Base-by-base conservation (phyloP, 768 basidiomycete genomes). In the Termitomyces sp. region DNA sequence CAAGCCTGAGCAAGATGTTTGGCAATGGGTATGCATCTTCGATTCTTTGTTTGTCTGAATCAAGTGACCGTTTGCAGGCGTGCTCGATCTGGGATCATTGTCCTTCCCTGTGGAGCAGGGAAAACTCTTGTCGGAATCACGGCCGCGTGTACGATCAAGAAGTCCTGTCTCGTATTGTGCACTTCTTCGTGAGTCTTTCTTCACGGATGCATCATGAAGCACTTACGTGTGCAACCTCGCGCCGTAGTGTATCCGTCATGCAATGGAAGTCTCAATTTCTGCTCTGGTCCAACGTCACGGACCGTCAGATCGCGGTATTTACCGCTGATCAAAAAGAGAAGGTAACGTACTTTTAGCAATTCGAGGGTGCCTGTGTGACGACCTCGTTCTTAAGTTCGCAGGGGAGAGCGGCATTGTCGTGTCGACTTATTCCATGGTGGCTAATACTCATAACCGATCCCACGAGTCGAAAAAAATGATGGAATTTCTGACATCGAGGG, bases 391-490 rank as follows among this genome's bases (percentile, higher is more conserved):
- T 65, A 54, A 98, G 94, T 99, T 99, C 75, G 87, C 90, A 8
- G 95, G 95, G 22, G 95, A 96, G 47, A 94, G 96, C 62, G 97
- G 97, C 37, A 98, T 99, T 62, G 95, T 99, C 34, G 90, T 99
- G 27, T 98, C 96, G 34, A 98, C 97, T 12, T 99, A 99, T 71
- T 98, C 96, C 4, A 99, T 99, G 97, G 95, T 99, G 54, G 96
- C 97, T 33, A 98, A 98, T 70, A 97, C 94, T 3, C 92, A 95
- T 68, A 97, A 98, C 71, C 86, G 97, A 64, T 97, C 97, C n/a
- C 94, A 98, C 70, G 95, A 96, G 69, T 92, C 97, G 18, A 95
- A 97, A 78, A 97, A 98, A 78, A 98, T 98, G 93, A 99, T 99
- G 97, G 95, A 99, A 65, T 99, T 98, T 69, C 73, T 99, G 47